phyloP scores from a whole-genome alignment of 139 green algal genomes.

The Pleodorina starrii region DNA sequence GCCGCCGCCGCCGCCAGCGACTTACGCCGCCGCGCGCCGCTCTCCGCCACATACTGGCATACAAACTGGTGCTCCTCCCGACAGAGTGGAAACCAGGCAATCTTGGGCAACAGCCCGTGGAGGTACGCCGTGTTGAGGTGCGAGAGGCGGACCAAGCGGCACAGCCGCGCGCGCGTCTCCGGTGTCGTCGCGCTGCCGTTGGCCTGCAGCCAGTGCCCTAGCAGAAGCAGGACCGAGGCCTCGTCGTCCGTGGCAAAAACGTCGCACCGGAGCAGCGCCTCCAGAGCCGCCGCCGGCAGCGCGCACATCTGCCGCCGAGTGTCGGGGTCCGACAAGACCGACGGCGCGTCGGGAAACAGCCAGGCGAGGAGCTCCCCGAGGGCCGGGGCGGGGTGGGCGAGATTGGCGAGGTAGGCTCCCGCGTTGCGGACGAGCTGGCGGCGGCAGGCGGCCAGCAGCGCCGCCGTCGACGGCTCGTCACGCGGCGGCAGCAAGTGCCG shows the following conservation, averaged over 20 bases:
- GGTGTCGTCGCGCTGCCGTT: not conserved
- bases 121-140: conserved; percentile 5
- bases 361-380: conserved; percentile 29
- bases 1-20: not conserved
- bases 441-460: not conserved
- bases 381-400: not conserved
- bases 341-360: conserved; percentile 12
- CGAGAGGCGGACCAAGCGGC: not conserved
- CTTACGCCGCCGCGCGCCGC: not conserved
- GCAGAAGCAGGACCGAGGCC: conserved; percentile 8
- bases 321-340: not conserved
- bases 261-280: conserved; percentile 17
- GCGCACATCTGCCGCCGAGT: not conserved
- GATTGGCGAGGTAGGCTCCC: not conserved
- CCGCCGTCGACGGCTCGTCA: not conserved
- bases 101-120: not conserved
- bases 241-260: not conserved
- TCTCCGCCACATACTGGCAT: not conserved
- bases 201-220: conserved; percentile 12
- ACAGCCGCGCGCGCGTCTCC: not conserved
- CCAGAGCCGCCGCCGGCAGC: not conserved
- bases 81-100: conserved; percentile 9
- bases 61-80: conserved; percentile 22
- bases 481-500: not conserved
- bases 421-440: not conserved